These are phyloP conservation scores for Bryoglossum gracile DNA, from an alignment of 495 filamentous ascomycete species.

Conservation along the genomic window DNA sequence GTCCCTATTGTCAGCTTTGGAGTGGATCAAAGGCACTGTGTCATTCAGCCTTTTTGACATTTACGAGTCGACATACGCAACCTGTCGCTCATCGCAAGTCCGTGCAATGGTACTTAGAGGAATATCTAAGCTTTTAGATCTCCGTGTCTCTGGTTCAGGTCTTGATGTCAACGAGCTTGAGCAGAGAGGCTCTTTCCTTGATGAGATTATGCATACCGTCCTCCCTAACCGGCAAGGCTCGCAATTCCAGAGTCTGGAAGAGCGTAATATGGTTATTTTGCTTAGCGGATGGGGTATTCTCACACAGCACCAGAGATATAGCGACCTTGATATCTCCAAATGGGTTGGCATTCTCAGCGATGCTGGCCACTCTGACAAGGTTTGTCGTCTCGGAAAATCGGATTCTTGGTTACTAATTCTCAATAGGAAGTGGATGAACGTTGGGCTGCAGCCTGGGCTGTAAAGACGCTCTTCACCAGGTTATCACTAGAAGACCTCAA, in stretches of 20 bases:
- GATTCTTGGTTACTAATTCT: neutral
- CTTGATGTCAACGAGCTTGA: no score
- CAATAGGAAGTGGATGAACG: conserved; percentile 60
- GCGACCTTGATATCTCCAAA: neutral
- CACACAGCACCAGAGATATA: neutral
- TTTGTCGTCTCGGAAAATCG: neutral
- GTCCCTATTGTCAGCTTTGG: no score
- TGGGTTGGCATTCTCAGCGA: conserved; percentile 2
- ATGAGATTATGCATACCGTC: neutral
- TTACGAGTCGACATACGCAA: no score
- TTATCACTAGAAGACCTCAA: neutral
- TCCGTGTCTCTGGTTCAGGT: no score
- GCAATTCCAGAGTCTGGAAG: neutral
- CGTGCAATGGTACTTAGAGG: no score
- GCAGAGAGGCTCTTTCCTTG: neutral
- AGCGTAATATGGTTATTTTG: neutral
- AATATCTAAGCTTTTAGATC: no score
- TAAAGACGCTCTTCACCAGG: conserved; percentile 38
- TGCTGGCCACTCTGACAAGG: neutral
- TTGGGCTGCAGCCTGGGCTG: conserved; percentile 44
- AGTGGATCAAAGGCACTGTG: no score
- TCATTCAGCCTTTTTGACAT: no score
- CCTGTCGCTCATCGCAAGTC: no score
- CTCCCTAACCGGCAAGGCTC: no score
- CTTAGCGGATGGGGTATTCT: neutral